These are phyloP conservation scores for Alnus glutinosa DNA, from an alignment of 306 rosid genomes.

Conservation along the genomic window DNA sequence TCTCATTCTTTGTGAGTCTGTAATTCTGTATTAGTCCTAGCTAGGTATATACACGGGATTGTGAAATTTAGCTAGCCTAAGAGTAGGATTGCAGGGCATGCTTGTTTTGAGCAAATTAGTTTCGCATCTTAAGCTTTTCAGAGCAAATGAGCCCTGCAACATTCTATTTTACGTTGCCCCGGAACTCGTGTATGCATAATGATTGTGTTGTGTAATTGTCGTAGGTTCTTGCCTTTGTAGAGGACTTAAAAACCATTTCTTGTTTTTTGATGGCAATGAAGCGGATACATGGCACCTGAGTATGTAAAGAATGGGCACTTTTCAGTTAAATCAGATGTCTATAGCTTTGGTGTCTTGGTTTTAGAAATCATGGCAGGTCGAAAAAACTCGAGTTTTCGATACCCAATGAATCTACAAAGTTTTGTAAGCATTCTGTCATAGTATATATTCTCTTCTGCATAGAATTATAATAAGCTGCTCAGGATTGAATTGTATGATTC, in stretches of 20 bases:
- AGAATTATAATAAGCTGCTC: no score
- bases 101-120: no score
- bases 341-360: slow-evolving; percentile 30
- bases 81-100: no score
- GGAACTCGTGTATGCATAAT: no score
- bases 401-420: slow-evolving; percentile 27
- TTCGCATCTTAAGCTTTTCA: no score
- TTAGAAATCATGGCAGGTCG: slow-evolving; percentile 31
- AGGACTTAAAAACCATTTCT: background rate
- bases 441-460: background rate
- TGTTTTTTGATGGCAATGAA: background rate
- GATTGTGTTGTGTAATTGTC: no score
- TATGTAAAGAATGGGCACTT: slow-evolving; percentile 25
- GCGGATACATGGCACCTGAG: slow-evolving; percentile 35
- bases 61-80: no score
- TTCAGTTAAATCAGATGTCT: slow-evolving; percentile 30
- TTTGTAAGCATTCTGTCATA: slow-evolving; percentile 21
- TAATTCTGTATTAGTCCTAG: no score
- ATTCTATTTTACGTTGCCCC: no score
- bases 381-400: slow-evolving; percentile 23
- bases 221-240: background rate
- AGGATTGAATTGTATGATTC: no score
- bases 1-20: background rate
- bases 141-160: no score
- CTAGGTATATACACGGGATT: no score